These are phyloP conservation scores for Steccherinum ochraceum DNA, from an alignment of 768 basidiomycete genomes.

Conservation along the genomic window DNA sequence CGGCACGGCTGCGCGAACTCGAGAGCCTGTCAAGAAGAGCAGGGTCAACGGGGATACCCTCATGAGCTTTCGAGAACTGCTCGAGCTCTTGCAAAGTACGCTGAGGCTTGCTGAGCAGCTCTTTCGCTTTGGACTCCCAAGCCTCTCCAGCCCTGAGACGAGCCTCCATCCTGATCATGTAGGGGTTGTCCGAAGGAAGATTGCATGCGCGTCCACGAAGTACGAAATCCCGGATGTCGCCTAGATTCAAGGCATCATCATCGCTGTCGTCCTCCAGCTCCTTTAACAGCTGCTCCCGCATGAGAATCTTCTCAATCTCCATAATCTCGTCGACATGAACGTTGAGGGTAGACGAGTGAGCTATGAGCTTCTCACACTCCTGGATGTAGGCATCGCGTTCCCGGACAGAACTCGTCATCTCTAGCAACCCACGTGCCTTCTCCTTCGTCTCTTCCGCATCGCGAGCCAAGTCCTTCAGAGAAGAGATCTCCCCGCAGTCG, in stretches of 20 bases:
- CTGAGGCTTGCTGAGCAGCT: conserved; percentile 57
- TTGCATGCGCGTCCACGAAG: conserved; percentile 64
- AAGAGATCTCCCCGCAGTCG: conserved; percentile 68
- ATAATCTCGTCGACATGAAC: conserved; percentile 77
- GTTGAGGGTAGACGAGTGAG: conserved; percentile 70
- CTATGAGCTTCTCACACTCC: conserved; percentile 66
- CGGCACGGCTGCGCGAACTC: conserved; percentile 59
- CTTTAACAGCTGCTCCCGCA: conserved; percentile 67
- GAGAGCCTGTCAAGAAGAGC: conserved; percentile 61
- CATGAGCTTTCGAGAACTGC: conserved; percentile 58
- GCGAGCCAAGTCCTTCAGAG: conserved; percentile 46
- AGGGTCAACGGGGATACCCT: conserved; percentile 64
- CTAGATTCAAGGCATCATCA: conserved; percentile 61
- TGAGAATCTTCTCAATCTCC: conserved; percentile 75
- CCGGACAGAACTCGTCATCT: conserved; percentile 31
- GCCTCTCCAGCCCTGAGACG: conserved; percentile 60
- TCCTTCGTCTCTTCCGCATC: conserved; percentile 60
- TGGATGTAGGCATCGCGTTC: conserved; percentile 53
- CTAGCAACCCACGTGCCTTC: conserved; percentile 49
- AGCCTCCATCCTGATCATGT: conserved; percentile 57
- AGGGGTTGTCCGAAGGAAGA: conserved; percentile 57
- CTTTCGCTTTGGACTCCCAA: conserved; percentile 72
- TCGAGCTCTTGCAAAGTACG: conserved; percentile 77
- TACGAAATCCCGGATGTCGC: conserved; percentile 71
- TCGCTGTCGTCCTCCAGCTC: conserved; percentile 74